Percentiles rank a stretch among this genome's conserved stretches.
phyloP scores from a whole-genome alignment of 192 early-diverging fungal species.

The Glomus cerebriforme region DNA sequence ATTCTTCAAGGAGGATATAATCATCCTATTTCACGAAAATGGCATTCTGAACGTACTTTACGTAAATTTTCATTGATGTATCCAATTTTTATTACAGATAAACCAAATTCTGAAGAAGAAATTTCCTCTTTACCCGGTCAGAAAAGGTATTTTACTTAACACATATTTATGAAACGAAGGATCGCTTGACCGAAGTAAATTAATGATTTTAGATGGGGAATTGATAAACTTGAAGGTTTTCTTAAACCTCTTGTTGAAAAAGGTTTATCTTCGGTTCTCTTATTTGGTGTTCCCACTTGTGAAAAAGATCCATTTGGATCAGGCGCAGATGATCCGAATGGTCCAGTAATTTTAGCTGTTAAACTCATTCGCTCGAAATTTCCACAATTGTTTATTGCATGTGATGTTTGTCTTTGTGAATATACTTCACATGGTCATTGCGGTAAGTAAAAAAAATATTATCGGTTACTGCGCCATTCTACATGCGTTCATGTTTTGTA shows the following conservation, averaged over 20 bases:
- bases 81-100: constrained; percentile 93
- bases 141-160: constrained; percentile 66
- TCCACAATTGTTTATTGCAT: constrained; percentile 81
- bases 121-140: constrained; percentile 87
- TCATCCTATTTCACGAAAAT: constrained; percentile 75
- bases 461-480: not conserved
- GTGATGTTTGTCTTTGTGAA: constrained; percentile 96
- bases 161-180: no score
- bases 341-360: constrained; percentile 86
- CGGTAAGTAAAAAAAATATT: constrained; percentile 48
- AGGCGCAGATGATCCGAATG: constrained; percentile 78
- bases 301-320: constrained; percentile 78
- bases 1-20: constrained; percentile 89
- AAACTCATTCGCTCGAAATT: constrained; percentile 74
- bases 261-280: constrained; percentile 82
- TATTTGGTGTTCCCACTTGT: constrained; percentile 90
- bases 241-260: constrained; percentile 84
- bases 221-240: constrained; percentile 74
- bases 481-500: not conserved
- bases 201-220: constrained; percentile 54
- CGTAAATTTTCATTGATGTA: constrained; percentile 82
- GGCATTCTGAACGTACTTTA: constrained; percentile 75
- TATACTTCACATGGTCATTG: constrained; percentile 98
- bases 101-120: constrained; percentile 68
- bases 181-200: not conserved